Evolutionary conservation across 2,329 filamentous ascomycete genomes (phyloP), one percentile per base, ranked within the genome.

Genomic region (Hypoxylon sp.): DNA sequence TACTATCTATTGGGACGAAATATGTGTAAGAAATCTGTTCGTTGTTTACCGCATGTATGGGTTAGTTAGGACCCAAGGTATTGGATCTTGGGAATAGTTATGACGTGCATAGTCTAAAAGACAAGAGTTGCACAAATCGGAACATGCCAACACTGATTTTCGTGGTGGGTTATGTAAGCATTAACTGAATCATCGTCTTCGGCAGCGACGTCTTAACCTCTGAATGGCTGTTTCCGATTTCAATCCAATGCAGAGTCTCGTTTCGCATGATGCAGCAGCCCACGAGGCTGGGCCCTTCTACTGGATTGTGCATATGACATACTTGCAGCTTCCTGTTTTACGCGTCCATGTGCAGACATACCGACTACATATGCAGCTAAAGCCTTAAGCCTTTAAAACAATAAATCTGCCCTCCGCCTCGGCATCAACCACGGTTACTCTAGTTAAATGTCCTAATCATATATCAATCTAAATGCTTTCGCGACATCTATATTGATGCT

Each of bases 241-340:
- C 34, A 8, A 58, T 56, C 56, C 56, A 61, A 69, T 55, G 48
- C 47, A 37, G 53, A 60, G 34, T 37, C 45, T 60, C 25, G 58
- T 69, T 67, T 56, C 57, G 51, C 51, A 46, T 55, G 47, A 67
- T 61, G 52, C 63, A 63, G 61, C 48, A 45, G 53, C 32, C 34
- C 51, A 56, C 57, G 54, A 68, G 54, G 63, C 62, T 70, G 57
- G 65, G 48, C 46, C 41, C 39, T 63, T 54, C 50, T 53, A 59
- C 47, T 62, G 48, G 63, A 57, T 68, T 68, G 62, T 68, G 65
- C 68, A 67, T 66, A 65, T 64, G 59, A 65, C 68, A 56, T 55
- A 66, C 56, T 55, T 66, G 65, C 65, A 68, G 61, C 54, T 65
- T 68, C 61, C 55, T 63, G 54, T 60, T 68, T 68, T 56, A 30